Evolutionary conservation across 257 asterid genomes (phyloP).

Genomic region (Solanum tacnaense): DNA sequence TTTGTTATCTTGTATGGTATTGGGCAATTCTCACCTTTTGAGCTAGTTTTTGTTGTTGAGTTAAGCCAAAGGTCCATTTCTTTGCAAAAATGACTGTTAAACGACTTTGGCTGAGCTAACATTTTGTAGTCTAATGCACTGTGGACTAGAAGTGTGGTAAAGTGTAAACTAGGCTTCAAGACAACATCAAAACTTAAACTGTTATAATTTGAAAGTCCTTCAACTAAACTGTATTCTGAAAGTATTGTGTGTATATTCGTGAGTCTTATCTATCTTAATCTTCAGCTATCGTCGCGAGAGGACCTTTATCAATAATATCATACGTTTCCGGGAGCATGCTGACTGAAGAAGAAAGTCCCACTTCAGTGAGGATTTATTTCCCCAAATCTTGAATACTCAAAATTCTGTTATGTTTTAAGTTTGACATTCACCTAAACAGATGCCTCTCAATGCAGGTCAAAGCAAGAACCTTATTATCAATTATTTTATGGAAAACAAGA

Average conservation of each 20-base stretch:
- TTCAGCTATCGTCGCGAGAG: conserved; percentile 66
- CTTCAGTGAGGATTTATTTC: conserved; percentile 18
- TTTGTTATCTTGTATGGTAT: background rate
- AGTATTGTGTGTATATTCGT: background rate
- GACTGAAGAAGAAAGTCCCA: conserved; percentile 33
- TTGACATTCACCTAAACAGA: background rate
- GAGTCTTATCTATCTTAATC: background rate
- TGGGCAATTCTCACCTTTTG: background rate
- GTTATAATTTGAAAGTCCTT: background rate
- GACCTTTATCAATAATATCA: conserved; percentile 50
- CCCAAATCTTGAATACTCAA: background rate
- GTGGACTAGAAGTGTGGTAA: background rate
- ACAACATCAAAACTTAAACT: background rate
- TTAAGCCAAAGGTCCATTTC: background rate
- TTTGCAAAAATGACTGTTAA: background rate
- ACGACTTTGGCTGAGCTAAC: background rate
- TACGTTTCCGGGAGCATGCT: conserved; percentile 61
- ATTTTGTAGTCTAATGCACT: background rate
- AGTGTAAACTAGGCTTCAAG: background rate
- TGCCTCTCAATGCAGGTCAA: background rate
- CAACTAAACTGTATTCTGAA: background rate
- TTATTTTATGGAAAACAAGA: background rate
- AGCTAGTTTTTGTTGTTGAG: background rate
- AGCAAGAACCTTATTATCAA: background rate
- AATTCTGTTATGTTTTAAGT: background rate